Evolutionary conservation across 2,329 filamentous ascomycete species (phyloP), one percentile per base, ranked within the genome.

Genomic region (Fusarium phyllophilum): DNA sequence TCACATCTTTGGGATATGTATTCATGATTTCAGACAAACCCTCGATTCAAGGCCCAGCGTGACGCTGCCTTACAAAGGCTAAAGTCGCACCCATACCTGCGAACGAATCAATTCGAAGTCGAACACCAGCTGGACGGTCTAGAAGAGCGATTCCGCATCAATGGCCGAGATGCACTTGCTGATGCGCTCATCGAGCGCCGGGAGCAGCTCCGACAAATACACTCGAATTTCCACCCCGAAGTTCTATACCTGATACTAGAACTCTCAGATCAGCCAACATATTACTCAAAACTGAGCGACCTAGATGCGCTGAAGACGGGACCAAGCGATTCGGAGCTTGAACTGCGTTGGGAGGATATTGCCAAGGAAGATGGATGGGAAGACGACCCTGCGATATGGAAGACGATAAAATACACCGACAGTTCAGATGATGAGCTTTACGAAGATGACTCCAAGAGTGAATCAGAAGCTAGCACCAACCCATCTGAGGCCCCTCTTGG

Each of bases 131-230:
- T 96, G 5, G 85, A 90, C 55, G 93, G 93, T 2, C 85, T 98
- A 6, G 92, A 95, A 75, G 96, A 98, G 83, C 95, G 96, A 76
- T 96, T 98, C 77, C 89, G 91, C 38, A 88, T 98, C 61, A 87
- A 94, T 54, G 92, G 93, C 78, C 90, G 93, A 70, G 95, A 98
- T 77, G 90, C 90, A 44, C 84, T 98, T 33, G 94, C 94, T 18
- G 91, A 95, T 64, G 90, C 92, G 66, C 83, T 98, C 45, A 84
- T 86, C 12, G 79, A 84, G 58, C 70, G 93, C 41, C 81, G 94
- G 20, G 83, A 87, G 44, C 88, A 91, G 68, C 82, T 97, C 26
- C 84, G 87, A 17, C 78, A 83, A 68, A 57, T 85, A 83, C 41
- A 87, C 15, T 79, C 87, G 48, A 91, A 90, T 82, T 96, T 90